Conservation (phyloP, 2,329 filamentous ascomycete genomes). For the Venturia carpophila region DNA sequence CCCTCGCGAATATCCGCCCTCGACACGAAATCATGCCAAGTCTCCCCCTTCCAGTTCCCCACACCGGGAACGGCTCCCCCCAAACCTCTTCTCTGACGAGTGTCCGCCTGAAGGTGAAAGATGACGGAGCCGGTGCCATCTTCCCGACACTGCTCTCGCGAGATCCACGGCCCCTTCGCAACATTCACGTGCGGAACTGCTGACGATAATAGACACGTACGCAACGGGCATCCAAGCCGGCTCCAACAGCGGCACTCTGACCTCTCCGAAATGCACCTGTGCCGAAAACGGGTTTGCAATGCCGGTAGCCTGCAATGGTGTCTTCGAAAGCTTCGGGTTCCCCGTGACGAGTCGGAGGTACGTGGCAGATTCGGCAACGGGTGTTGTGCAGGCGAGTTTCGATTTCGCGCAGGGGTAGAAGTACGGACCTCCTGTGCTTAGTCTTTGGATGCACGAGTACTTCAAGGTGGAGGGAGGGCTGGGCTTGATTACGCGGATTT, state of each 20-base stretch:
- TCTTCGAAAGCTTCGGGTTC: background rate
- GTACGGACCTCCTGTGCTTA: background rate
- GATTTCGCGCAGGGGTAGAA: background rate
- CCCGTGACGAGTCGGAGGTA: background rate
- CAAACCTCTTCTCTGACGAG: background rate
- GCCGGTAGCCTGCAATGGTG: background rate
- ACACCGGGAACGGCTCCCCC: background rate
- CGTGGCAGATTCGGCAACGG: background rate
- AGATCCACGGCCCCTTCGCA: background rate
- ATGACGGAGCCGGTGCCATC: background rate
- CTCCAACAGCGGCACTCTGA: background rate
- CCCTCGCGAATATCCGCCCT: slow-evolving; percentile 6
- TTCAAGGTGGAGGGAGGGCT: slow-evolving; percentile 15
- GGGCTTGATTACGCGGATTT: background rate
- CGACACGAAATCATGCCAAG: slow-evolving; percentile 13
- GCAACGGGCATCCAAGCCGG: slow-evolving; percentile 1
- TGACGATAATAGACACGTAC: background rate
- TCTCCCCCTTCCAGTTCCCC: slow-evolving; percentile 7
- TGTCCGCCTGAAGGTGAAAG: background rate
- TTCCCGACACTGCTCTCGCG: background rate
- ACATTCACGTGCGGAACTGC: background rate
- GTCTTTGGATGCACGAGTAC: slow-evolving; percentile 14
- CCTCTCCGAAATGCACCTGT: background rate
- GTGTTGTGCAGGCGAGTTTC: background rate
- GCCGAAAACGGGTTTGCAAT: slow-evolving; percentile 2